Evolutionary conservation across 2,329 filamentous ascomycete genomes (phyloP).

Genomic region (Microdochium bolleyi): DNA sequence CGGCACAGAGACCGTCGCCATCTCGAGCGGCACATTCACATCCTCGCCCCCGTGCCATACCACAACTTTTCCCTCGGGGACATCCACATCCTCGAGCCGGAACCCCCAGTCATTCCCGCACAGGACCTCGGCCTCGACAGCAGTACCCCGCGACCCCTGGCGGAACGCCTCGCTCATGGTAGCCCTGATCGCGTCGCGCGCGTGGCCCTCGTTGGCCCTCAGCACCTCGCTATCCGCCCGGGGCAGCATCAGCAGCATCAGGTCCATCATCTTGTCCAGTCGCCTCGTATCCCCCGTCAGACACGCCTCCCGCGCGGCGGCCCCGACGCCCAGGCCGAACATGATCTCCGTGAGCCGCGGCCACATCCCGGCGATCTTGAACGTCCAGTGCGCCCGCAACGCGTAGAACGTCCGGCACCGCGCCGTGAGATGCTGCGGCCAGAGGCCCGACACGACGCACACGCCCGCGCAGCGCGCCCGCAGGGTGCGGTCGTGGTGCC

Average conservation of each 20-base stretch:
- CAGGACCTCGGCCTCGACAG: constrained; percentile 1
- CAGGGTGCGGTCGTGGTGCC: background rate
- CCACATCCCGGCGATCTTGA: background rate
- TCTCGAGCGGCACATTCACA: constrained; percentile 2
- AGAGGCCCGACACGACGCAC: constrained; percentile 8
- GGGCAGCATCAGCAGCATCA: background rate
- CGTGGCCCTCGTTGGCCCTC: background rate
- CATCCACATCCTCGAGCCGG: constrained; percentile 4
- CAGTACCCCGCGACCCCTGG: background rate
- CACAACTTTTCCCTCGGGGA: constrained; percentile 1
- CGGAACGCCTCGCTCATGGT: background rate
- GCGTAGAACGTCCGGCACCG: constrained; percentile 1
- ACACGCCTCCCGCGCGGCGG: constrained; percentile 4
- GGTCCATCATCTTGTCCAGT: background rate
- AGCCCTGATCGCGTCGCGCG: background rate
- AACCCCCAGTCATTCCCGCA: constrained; percentile 10
- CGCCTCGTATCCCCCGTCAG: background rate
- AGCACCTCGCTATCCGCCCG: constrained; percentile 4
- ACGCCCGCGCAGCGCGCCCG: background rate
- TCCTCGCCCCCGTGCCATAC: constrained; percentile 4
- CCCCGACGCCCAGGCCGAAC: constrained; percentile 3
- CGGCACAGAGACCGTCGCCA: background rate
- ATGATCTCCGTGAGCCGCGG: constrained; percentile 3
- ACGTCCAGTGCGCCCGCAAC: background rate
- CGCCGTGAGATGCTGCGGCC: constrained; percentile 5